These are phyloP conservation scores for Casuarina glauca DNA, from an alignment of 306 rosid genomes.

Conservation along the genomic window DNA sequence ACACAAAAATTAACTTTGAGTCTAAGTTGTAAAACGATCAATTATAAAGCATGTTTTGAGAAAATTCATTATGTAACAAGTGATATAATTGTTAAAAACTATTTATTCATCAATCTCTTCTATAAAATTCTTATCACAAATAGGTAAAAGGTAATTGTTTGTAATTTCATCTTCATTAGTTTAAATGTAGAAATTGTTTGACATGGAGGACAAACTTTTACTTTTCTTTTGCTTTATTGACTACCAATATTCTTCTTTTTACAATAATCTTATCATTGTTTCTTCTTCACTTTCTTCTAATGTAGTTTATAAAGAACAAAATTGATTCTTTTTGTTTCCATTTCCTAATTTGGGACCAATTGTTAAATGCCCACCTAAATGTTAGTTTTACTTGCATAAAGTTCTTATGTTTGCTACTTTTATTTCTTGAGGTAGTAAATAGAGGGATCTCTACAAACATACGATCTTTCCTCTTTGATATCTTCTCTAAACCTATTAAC, in stretches of 20 bases:
- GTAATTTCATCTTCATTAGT: constrained; percentile 94
- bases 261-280: constrained; percentile 73
- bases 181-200: constrained; percentile 72
- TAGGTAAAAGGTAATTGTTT: constrained; percentile 89
- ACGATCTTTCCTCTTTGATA: constrained; percentile 57
- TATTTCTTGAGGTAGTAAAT: constrained; percentile 65
- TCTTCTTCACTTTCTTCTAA: constrained; percentile 65
- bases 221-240: constrained; percentile 65
- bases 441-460: constrained; percentile 61
- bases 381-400: constrained; percentile 32
- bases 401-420: constrained; percentile 46
- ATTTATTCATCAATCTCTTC: constrained; percentile 77
- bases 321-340: constrained; percentile 26
- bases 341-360: constrained; percentile 45
- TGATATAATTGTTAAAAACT: constrained; percentile 51
- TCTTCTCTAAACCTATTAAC: constrained; percentile 71
- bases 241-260: constrained; percentile 82
- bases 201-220: constrained; percentile 38
- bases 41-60: constrained; percentile 78
- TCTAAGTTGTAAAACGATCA: constrained; percentile 91
- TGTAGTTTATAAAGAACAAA: constrained; percentile 27
- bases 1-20: constrained; percentile 79
- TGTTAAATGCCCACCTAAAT: constrained; percentile 47
- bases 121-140: constrained; percentile 66
- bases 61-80: constrained; percentile 64